Conservation (phyloP, 768 basidiomycete genomes). For the Hericium alpestre region DNA sequence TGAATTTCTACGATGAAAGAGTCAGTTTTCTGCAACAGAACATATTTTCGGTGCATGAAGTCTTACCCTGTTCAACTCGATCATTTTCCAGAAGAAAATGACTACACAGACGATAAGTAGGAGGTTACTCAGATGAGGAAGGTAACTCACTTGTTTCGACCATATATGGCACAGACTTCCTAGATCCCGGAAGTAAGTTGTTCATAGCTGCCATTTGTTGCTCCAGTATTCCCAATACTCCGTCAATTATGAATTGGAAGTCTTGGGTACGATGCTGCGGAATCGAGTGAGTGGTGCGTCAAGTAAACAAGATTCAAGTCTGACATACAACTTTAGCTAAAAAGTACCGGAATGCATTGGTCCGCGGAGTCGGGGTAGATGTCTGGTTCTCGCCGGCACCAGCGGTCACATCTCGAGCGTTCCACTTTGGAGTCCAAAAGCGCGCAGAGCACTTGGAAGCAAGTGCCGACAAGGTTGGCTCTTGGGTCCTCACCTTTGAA, state of each 20-base stretch:
- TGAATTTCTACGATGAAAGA: slow-evolving; percentile 64
- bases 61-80: slow-evolving; percentile 83
- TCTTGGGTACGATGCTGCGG: slow-evolving; percentile 80
- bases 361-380: slow-evolving; percentile 45
- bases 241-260: slow-evolving; percentile 73
- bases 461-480: slow-evolving; percentile 60
- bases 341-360: slow-evolving; percentile 89
- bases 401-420: slow-evolving; percentile 45
- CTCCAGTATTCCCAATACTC: slow-evolving; percentile 55
- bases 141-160: slow-evolving; percentile 60
- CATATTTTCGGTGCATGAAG: not conserved
- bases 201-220: slow-evolving; percentile 68
- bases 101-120: slow-evolving; percentile 29
- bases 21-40: not conserved
- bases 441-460: slow-evolving; percentile 67
- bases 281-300: not conserved
- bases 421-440: slow-evolving; percentile 73
- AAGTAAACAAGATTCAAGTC: not conserved
- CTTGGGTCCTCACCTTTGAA: slow-evolving; percentile 82
- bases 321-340: slow-evolving; percentile 71
- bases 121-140: not conserved
- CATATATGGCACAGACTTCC: slow-evolving; percentile 70
- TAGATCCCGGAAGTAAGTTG: slow-evolving; percentile 77
- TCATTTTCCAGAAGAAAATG: slow-evolving; percentile 79
- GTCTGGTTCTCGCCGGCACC: slow-evolving; percentile 33